Evolutionary conservation across 169 alveolate species (phyloP).

Genomic region (Condylostoma magnum): DNA sequence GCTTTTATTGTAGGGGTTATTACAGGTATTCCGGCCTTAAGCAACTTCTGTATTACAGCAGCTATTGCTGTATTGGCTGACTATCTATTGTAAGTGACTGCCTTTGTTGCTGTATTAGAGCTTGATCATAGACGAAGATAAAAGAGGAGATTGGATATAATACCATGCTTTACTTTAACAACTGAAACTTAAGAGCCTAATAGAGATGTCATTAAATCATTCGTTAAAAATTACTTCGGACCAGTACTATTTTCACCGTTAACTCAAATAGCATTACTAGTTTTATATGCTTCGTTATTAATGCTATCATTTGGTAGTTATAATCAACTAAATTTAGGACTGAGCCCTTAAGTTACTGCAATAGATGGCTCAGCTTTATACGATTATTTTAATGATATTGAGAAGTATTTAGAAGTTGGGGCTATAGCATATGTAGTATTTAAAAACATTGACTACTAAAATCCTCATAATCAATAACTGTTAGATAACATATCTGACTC

Average conservation of each 20-base stretch:
- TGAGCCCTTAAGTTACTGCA: constrained; percentile 62
- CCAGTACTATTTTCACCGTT: constrained; percentile 49
- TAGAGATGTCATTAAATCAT: constrained; percentile 48
- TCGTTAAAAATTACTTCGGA: constrained; percentile 55
- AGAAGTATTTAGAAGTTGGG: constrained; percentile 71
- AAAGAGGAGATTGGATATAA: constrained; percentile 57
- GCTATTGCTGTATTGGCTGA: constrained; percentile 74
- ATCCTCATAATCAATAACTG: constrained; percentile 39
- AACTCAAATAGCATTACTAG: constrained; percentile 37
- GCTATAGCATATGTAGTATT: constrained; percentile 77
- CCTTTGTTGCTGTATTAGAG: constrained; percentile 65
- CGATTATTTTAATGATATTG: constrained; percentile 60
- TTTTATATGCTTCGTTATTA: constrained; percentile 40
- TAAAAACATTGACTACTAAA: constrained; percentile 64
- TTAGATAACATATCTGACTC: constrained; percentile 60
- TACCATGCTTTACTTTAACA: constrained; percentile 50
- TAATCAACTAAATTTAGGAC: constrained; percentile 49
- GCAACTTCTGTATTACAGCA: constrained; percentile 75
- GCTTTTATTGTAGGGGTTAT: constrained; percentile 78
- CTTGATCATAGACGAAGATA: constrained; percentile 67
- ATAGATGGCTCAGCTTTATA: constrained; percentile 58
- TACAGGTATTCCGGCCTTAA: constrained; percentile 77
- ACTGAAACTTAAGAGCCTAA: constrained; percentile 43
- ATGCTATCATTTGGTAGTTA: constrained; percentile 45
- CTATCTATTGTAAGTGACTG: constrained; percentile 66